Evolutionary conservation across 148 eudicot genomes (phyloP), one percentile per base, ranked within the genome.

Genomic region (Drosera capensis): DNA sequence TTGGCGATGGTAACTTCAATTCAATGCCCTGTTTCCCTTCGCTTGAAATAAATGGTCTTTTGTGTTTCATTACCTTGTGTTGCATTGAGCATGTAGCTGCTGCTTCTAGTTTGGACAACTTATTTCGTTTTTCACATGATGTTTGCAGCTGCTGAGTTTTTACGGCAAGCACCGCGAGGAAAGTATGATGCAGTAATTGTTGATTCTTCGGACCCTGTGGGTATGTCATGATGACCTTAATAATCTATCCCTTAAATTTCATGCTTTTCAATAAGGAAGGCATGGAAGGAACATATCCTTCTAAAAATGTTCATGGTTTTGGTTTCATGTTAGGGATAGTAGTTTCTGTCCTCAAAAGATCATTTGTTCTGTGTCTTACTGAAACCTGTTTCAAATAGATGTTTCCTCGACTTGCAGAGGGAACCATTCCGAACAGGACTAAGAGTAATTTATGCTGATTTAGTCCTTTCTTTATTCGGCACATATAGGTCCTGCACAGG

Each of bases 201-300:
- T 62, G 97, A 90, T 54, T 80, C 95, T 26, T 90, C 97, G 24
- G 96, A 88, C 26, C 96, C 96, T 60, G 83, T 88, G 24, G 97
- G 97, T 90, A 84, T 48, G 97, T 55, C 2, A 46, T 2, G 34
- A 25, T 41, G 23, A 14, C 1, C 17, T 3, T 14, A 7, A 23
- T 17, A 25, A 8, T 45, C 23, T 9, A 34, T 34, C 38, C 14
- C n/a, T 34, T 34, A 4, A 11, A 9, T 34, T 1, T 11, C 38
- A n/a, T n/a, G n/a, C n/a, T n/a, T n/a, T n/a, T n/a, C n/a, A n/a
- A n/a, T n/a, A n/a, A n/a, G n/a, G n/a, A n/a, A n/a, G n/a, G n/a
- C n/a, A n/a, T n/a, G n/a, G n/a, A n/a, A n/a, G n/a, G n/a, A n/a
- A n/a, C n/a, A n/a, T n/a, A n/a, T n/a, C n/a, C n/a, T n/a, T n/a